Evolutionary conservation across 2,329 filamentous ascomycete genomes (phyloP), one percentile per base, ranked within the genome.

Genomic region (Chaetomium olivaceum): DNA sequence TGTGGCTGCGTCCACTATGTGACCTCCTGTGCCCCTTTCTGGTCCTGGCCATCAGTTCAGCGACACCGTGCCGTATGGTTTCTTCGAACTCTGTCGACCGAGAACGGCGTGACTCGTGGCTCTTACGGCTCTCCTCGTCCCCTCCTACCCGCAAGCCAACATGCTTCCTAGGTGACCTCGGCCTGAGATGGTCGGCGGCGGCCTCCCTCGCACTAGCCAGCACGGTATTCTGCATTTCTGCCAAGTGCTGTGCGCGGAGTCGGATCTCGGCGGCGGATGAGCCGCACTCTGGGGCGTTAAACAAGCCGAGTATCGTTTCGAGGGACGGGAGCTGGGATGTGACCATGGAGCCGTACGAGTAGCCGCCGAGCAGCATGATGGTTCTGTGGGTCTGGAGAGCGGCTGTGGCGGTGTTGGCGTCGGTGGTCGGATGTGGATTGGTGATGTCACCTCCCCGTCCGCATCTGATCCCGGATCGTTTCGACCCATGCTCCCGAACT

Each of bases 331-430:
- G 83, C 64, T 89, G 87, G 0, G 85, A 87, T 2, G 92, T 88
- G 48, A 98, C 86, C 73, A 97, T 85, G 4, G 92, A 91, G 52
- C 95, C 95, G 76, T 97, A 97, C 0, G 92, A 97, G 76, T 96
- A 97, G 7, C 93, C 94, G 0, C 85, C 89, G 5, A 95, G 80
- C 5, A 97, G 72, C 2, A 88, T 73, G 57, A 81, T 63, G 77
- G 78, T 1, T 69, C 19, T 25, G 54, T 4, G 52, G 61, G 54
- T n/a, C 50, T 54, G 12, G 29, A 27, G n/a, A 50, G 8, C 36
- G 58, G 51, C 21, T 29, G 46, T n/a, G 62, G 60, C 16, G 43
- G 29, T 12, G 25, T 63, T 43, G 36, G 70, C 16, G 58, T 66
- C 39, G 58, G 58, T 46, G 65, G 63, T 12, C 55, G 46, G 12